Conservation (phyloP, 2,329 filamentous ascomycete genomes). For the Colletotrichum cordylinicola region DNA sequence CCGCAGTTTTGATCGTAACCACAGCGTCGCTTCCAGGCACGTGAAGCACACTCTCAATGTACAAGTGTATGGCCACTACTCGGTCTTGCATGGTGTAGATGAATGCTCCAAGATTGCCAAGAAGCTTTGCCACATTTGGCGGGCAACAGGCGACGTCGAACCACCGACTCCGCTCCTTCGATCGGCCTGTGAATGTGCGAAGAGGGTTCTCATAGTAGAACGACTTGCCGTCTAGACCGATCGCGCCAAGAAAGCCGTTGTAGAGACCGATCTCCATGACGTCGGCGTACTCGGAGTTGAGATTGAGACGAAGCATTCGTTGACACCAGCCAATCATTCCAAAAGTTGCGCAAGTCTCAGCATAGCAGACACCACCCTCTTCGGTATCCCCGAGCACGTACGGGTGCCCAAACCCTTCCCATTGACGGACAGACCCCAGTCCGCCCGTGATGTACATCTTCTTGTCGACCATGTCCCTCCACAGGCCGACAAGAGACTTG, state of each 20-base stretch:
- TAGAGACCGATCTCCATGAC: background rate
- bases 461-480: slow-evolving; percentile 64
- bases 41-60: background rate
- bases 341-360: slow-evolving; percentile 6
- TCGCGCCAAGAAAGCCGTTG: background rate
- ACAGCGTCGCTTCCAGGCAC: background rate
- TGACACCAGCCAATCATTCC: background rate
- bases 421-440: slow-evolving; percentile 48
- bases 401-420: background rate
- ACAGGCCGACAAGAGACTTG: slow-evolving; percentile 51
- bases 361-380: background rate
- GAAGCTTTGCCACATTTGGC: background rate
- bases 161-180: background rate
- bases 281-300: background rate
- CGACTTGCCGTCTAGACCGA: background rate
- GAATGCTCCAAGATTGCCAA: background rate
- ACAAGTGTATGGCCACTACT: background rate
- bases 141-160: slow-evolving; percentile 5
- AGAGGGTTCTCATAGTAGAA: slow-evolving; percentile 10
- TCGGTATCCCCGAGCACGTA: background rate
- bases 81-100: background rate
- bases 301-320: background rate
- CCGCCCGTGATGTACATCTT: slow-evolving; percentile 70
- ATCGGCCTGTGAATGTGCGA: background rate
- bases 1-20: background rate